Percentiles rank a stretch among this genome's conserved stretches.
Conservation (phyloP, 2,329 filamentous ascomycete species). For the Aaosphaeria arxii region DNA sequence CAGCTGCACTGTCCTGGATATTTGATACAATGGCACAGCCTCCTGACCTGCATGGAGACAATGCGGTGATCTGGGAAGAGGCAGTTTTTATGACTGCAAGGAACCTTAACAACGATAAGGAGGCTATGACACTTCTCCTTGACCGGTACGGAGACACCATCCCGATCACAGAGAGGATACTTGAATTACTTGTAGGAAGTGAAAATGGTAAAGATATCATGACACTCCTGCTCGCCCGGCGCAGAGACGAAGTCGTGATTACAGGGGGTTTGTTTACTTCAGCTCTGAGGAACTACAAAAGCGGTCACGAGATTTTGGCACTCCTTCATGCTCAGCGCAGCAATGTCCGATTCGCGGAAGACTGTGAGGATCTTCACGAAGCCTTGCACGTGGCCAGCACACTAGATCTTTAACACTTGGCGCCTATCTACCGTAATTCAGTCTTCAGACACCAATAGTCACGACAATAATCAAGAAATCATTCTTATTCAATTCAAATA, state of each 20-base stretch:
- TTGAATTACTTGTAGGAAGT: neutral
- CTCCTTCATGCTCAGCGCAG: neutral
- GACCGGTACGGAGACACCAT: neutral
- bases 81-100: neutral
- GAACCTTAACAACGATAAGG: neutral
- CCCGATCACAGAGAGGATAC: neutral
- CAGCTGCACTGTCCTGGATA: neutral
- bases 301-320: neutral
- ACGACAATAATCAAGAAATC: too few relatives aligned
- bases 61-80: neutral
- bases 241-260: neutral
- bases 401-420: too few relatives aligned
- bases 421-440: too few relatives aligned
- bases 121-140: neutral
- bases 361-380: too few relatives aligned
- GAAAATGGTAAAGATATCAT: conserved; percentile 3
- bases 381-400: too few relatives aligned
- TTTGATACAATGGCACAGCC: neutral
- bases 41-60: neutral
- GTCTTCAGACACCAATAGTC: too few relatives aligned
- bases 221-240: neutral
- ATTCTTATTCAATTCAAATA: too few relatives aligned
- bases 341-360: too few relatives aligned
- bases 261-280: neutral
- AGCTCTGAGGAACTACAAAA: neutral